Evolutionary conservation across 2,329 filamentous ascomycete genomes (phyloP).

Genomic region (Nigrospora oryzae): DNA sequence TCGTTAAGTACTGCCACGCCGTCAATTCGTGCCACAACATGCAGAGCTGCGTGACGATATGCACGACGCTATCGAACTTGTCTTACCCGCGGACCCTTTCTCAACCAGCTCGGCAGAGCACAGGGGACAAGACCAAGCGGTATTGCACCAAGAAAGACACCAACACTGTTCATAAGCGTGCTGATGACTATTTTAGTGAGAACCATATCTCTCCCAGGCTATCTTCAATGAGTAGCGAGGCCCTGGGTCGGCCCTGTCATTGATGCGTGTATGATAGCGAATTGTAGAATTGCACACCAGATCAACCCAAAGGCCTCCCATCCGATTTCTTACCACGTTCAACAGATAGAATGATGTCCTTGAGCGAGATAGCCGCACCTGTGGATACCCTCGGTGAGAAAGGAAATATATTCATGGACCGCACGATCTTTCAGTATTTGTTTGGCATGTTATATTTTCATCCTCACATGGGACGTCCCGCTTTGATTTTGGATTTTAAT

Average conservation of each 20-base stretch:
- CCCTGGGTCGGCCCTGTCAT: constrained; percentile 33
- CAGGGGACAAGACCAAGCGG: no score
- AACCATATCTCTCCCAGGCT: constrained; percentile 37
- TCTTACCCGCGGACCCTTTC: no score
- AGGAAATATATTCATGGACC: constrained; percentile 25
- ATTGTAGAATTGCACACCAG: constrained; percentile 34
- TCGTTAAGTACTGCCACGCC: no score
- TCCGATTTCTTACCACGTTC: constrained; percentile 37
- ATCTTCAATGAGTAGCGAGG: constrained; percentile 30
- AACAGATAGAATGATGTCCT: constrained; percentile 32
- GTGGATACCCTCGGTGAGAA: constrained; percentile 40
- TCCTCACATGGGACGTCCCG: no score
- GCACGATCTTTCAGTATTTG: constrained; percentile 32
- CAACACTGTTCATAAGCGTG: constrained; percentile 24
- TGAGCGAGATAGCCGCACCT: constrained; percentile 40
- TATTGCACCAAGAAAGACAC: no score
- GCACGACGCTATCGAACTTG: no score
- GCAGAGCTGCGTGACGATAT: no score
- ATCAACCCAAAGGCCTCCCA: constrained; percentile 34
- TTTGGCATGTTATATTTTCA: constrained; percentile 25
- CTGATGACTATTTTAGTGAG: constrained; percentile 37
- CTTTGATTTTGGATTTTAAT: no score
- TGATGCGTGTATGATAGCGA: constrained; percentile 28
- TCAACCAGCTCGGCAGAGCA: no score
- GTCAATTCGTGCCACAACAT: no score